Base-by-base conservation (phyloP, 2,329 filamentous ascomycete genomes). In the Fusarium staphyleae region DNA sequence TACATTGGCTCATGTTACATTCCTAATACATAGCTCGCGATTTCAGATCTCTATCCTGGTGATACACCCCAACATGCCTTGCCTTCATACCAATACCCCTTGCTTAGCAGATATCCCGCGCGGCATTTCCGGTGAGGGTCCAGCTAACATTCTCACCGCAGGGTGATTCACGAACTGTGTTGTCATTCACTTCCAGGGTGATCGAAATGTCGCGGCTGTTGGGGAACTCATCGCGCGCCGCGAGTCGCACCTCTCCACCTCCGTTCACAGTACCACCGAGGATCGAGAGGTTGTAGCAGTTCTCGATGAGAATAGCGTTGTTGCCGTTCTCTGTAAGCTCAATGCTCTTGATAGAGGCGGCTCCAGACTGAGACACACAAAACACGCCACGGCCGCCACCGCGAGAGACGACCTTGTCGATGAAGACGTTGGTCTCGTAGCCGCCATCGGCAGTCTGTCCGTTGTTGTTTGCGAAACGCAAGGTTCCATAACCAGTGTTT, bases 391-490 rank as follows among this genome's bases (percentile, higher is more conserved):
- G 78, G 0, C 82, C 82, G 1, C 82, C 82, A 1, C 81, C 81
- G 14, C 81, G 78, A 2, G 81, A 82, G 26, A 79, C 72, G 13
- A 84, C 80, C 54, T 72, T 75, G 69, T 83, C 77, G 52, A 85
- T 60, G 52, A 69, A 78, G 41, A 84, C 73, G 62, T 84, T 84
- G 32, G 80, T 79, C 7, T 45, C 39, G 69, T 83, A 83, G 57
- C 66, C 72, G 5, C 81, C 81, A 58, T 78, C 74, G 22, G 74
- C n/a, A 4, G 72, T 71, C 55, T 77, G 74, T 2, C 81, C 82
- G 60, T 84, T 84, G 48, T 79, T 75, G 69, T 85, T 85, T 35
- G 82, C 82, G 60, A 85, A 78, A 3, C 82, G 80, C 13, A 85
- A 71, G 0, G 82, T 84, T 0, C 77, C 82, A 55, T 85, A 85